Percentiles rank a stretch among this genome's conserved stretches.
These are phyloP conservation scores for Aspergillus caelatus DNA, from an alignment of 2,329 filamentous ascomycete species.

Conservation along the genomic window DNA sequence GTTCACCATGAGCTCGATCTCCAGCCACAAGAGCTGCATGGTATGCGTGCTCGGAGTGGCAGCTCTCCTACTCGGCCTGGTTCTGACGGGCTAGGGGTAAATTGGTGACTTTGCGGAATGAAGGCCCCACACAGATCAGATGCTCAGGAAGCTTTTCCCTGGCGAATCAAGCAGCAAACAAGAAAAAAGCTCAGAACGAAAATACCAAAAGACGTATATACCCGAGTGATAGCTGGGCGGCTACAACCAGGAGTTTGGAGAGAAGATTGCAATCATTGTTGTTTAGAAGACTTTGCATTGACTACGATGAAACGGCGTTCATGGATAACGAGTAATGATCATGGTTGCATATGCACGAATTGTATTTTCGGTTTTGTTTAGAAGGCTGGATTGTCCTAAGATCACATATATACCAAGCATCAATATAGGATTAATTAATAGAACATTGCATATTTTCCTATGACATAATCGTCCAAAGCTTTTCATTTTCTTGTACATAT, in stretches of 20 bases:
- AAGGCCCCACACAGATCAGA: neutral
- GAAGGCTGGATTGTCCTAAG: neutral
- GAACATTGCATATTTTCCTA: neutral
- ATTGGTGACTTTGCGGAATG: constrained; percentile 10
- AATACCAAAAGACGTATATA: neutral
- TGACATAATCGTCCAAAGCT: neutral
- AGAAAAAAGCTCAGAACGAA: neutral
- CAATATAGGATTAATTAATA: neutral
- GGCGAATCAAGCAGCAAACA: neutral
- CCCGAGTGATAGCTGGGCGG: neutral
- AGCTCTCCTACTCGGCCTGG: constrained; percentile 34
- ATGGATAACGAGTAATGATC: constrained; percentile 31
- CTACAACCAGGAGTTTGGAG: neutral
- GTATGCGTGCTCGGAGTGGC: constrained; percentile 32
- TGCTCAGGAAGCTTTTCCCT: neutral
- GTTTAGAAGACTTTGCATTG: neutral
- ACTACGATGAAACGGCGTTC: constrained; percentile 1
- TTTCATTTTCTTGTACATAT: neutral
- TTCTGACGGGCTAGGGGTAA: constrained; percentile 26
- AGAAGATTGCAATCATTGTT: neutral
- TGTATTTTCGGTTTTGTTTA: neutral
- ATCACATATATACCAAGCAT: neutral
- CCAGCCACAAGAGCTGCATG: constrained; percentile 23
- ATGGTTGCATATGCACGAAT: neutral
- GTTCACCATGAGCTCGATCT: constrained; percentile 26